Percentiles rank a stretch among this genome's conserved stretches.
Evolutionary conservation across 768 basidiomycete species (phyloP).

Genomic region (Xanthoconium purpureum): DNA sequence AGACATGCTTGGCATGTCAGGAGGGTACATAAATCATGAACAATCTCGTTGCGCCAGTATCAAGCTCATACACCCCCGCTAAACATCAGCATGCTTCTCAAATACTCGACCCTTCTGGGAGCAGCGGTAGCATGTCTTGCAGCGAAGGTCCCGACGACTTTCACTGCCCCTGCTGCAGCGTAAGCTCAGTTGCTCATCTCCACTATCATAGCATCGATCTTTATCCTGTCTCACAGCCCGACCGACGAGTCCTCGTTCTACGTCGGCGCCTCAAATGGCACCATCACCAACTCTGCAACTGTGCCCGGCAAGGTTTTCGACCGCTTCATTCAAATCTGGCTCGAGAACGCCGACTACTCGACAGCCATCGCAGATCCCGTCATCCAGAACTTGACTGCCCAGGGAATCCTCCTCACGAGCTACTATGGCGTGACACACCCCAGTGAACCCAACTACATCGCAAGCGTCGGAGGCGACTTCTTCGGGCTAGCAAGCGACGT

Average conservation of each 20-base stretch:
- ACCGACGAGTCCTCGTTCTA: slow-evolving; percentile 38
- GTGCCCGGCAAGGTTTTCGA: slow-evolving; percentile 45
- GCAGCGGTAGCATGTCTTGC: slow-evolving; percentile 12
- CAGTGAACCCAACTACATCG: slow-evolving; percentile 55
- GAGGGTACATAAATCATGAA: background rate
- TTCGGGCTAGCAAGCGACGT: background rate
- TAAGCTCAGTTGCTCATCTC: slow-evolving; percentile 8
- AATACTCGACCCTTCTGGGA: slow-evolving; percentile 11
- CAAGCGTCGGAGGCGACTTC: background rate
- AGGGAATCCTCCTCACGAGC: slow-evolving; percentile 48
- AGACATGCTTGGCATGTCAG: too few relatives aligned
- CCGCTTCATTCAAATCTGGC: slow-evolving; percentile 53
- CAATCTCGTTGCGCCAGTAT: too few relatives aligned
- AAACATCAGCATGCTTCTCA: slow-evolving; percentile 7
- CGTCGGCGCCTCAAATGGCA: slow-evolving; percentile 39
- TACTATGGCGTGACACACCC: slow-evolving; percentile 52
- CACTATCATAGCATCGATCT: background rate
- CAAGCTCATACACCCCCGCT: too few relatives aligned
- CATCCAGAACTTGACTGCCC: slow-evolving; percentile 39
- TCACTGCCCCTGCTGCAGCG: slow-evolving; percentile 29
- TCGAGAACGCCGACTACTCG: slow-evolving; percentile 57
- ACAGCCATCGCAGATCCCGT: background rate
- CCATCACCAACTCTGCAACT: slow-evolving; percentile 36
- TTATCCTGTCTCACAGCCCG: slow-evolving; percentile 18
- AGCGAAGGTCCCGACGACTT: slow-evolving; percentile 15